Percentiles rank a stretch among this genome's conserved stretches.
phyloP scores from a whole-genome alignment of 441 rosid species.

The Metrosideros polymorpha region DNA sequence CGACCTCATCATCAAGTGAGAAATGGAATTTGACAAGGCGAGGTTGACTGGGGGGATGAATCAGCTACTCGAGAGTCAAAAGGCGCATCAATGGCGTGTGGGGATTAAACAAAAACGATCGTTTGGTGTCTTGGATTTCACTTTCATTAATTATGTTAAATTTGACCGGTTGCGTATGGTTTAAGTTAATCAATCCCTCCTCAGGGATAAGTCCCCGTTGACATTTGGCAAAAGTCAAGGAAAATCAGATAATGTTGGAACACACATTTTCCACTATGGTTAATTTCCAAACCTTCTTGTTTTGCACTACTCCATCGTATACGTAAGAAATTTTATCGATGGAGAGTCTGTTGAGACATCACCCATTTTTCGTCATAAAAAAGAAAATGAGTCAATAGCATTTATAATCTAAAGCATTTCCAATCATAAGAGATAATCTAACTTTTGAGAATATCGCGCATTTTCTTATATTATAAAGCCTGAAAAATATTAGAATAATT shows the following conservation, averaged over 20 bases:
- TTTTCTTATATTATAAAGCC: background rate
- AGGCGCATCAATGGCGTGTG: background rate
- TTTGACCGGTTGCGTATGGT: background rate
- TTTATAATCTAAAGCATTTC: fast-evolving
- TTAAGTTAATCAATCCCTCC: background rate
- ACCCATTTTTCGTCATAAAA: background rate
- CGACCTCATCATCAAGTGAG: background rate
- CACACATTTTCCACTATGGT: background rate
- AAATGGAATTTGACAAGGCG: background rate
- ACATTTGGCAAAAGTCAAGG: constrained; percentile 1
- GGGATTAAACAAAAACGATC: background rate
- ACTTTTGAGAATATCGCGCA: background rate
- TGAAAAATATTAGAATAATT: too few relatives aligned
- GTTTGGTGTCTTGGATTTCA: background rate
- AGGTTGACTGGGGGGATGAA: background rate
- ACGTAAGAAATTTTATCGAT: background rate
- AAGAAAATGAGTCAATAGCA: background rate
- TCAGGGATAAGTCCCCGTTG: constrained; percentile 3
- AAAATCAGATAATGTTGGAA: background rate
- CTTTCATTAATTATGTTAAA: background rate
- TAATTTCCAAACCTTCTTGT: background rate
- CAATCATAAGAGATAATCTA: background rate
- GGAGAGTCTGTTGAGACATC: background rate
- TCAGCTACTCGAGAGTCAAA: background rate
- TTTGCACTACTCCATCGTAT: background rate